Evolutionary conservation across 1,139 yeast genomes (phyloP).

Genomic region (Wickerhamiella pararugosa): DNA sequence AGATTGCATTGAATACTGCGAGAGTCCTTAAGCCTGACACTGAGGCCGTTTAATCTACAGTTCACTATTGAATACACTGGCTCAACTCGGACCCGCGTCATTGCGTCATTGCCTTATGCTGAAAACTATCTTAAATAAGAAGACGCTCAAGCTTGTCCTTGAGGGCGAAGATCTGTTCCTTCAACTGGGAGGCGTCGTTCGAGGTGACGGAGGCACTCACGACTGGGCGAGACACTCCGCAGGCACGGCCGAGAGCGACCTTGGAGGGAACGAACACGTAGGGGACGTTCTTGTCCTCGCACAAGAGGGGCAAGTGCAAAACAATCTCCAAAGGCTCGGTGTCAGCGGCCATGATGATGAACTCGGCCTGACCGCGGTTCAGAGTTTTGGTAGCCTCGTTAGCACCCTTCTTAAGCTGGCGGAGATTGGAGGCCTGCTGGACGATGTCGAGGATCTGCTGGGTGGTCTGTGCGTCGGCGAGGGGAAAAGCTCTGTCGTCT

Average conservation of each 20-base stretch:
- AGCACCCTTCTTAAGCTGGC: constrained; percentile 99
- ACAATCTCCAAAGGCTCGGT: constrained; percentile 98
- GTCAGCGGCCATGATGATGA: constrained; percentile 99
- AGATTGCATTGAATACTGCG: not conserved
- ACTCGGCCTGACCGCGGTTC: constrained; percentile 99
- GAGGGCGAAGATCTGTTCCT: constrained; percentile 91
- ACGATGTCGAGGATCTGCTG: constrained; percentile 96
- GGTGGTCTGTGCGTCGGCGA: constrained; percentile 88
- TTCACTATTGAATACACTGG: constrained; percentile 1
- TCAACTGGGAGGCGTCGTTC: constrained; percentile 95
- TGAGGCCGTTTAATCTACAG: not conserved
- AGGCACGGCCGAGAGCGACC: constrained; percentile 98
- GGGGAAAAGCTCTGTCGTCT: constrained; percentile 70
- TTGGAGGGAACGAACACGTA: constrained; percentile 97
- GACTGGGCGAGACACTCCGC: constrained; percentile 99
- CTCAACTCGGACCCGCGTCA: constrained; percentile 20
- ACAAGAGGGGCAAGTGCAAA: constrained; percentile 89
- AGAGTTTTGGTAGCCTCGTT: constrained; percentile 99
- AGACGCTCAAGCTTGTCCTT: constrained; percentile 98
- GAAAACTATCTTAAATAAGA: constrained; percentile 45
- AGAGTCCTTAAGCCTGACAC: not conserved
- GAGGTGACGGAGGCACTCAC: constrained; percentile 98
- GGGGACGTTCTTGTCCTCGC: constrained; percentile 99
- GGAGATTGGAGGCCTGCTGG: constrained; percentile 94
- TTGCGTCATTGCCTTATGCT: constrained; percentile 15